Conservation (phyloP, 2,329 filamentous ascomycete species). For the Stemphylium vesicarium region DNA sequence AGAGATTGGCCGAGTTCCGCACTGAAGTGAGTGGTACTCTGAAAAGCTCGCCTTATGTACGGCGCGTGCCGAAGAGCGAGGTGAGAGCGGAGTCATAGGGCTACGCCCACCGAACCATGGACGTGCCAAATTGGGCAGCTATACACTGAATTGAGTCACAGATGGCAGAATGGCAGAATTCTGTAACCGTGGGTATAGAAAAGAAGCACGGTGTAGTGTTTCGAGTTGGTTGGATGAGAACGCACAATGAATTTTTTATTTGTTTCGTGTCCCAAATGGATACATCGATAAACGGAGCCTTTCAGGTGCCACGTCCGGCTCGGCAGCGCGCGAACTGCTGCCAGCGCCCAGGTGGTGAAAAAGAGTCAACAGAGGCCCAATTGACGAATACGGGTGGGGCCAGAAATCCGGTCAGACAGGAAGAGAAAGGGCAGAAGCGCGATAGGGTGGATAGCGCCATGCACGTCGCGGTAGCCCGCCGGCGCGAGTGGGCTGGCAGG, state of each 20-base stretch:
- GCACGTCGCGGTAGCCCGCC: slow-evolving; percentile 25
- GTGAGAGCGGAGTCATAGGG: slow-evolving; percentile 29
- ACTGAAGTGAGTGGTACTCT: slow-evolving; percentile 10
- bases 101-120: slow-evolving; percentile 7
- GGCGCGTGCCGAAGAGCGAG: slow-evolving; percentile 27
- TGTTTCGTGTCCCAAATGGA: slow-evolving; percentile 1
- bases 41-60: slow-evolving; percentile 19
- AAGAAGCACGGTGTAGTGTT: neutral
- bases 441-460: slow-evolving; percentile 25
- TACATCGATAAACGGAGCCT: slow-evolving; percentile 1
- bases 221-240: neutral
- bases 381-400: slow-evolving; percentile 29
- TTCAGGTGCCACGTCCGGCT: slow-evolving; percentile 28
- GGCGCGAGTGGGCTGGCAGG: slow-evolving; percentile 21
- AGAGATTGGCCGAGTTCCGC: slow-evolving; percentile 14
- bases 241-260: neutral
- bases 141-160: slow-evolving; percentile 21
- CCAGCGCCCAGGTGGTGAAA: slow-evolving; percentile 14
- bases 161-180: slow-evolving; percentile 8
- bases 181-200: slow-evolving; percentile 1
- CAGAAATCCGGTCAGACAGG: slow-evolving; percentile 42
- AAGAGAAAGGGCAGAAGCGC: slow-evolving; percentile 32
- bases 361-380: slow-evolving; percentile 10
- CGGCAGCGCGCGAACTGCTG: slow-evolving; percentile 34
- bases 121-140: slow-evolving; percentile 3